phyloP scores from a whole-genome alignment of 2,329 filamentous ascomycete species.

The Fusarium oligoseptatum region DNA sequence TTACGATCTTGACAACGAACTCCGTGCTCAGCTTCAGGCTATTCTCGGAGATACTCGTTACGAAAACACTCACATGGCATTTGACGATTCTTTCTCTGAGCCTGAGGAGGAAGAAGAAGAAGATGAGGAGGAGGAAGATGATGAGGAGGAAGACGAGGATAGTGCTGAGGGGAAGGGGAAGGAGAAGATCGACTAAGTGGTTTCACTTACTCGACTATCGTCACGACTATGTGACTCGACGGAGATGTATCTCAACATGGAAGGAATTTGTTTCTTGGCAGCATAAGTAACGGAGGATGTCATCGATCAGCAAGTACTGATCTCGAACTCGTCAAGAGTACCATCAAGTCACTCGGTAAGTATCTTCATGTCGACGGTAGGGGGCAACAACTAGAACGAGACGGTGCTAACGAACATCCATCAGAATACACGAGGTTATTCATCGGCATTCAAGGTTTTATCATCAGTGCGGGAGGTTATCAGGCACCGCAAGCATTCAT shows the following conservation, averaged over 20 bases:
- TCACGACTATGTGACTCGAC: neutral
- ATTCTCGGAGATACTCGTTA: slow-evolving; percentile 21
- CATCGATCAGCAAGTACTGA: neutral
- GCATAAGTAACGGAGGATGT: neutral
- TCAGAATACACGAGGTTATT: neutral
- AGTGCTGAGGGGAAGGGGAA: neutral
- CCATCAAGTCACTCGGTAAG: neutral
- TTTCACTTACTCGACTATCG: neutral
- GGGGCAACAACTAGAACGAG: neutral
- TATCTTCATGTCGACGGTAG: neutral
- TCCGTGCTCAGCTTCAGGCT: slow-evolving; percentile 17
- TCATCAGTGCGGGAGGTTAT: neutral
- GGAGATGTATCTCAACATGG: neutral
- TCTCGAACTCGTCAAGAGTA: neutral
- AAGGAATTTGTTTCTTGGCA: neutral
- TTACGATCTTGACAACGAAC: slow-evolving; percentile 8
- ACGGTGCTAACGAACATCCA: neutral
- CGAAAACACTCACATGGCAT: neutral
- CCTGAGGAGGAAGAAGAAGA: neutral
- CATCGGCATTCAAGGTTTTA: neutral
- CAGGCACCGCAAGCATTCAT: neutral
- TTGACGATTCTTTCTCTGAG: neutral
- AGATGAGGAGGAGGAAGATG: neutral
- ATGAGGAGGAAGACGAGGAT: neutral
- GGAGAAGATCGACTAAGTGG: neutral